Base-by-base conservation (phyloP, 139 green algal species). In the Zygnema cylindricum region DNA sequence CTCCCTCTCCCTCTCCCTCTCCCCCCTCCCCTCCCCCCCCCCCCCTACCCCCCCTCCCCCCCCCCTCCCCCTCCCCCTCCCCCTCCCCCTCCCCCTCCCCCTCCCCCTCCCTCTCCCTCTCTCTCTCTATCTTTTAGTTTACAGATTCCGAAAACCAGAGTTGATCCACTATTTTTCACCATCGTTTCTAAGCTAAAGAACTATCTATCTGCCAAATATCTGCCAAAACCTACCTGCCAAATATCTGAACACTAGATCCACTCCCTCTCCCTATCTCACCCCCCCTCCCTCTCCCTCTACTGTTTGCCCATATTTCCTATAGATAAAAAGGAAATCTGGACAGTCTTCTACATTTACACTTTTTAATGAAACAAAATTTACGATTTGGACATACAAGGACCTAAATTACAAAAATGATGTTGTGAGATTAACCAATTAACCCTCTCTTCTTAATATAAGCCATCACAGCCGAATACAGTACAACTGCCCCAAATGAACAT, bases 371-470 rank as follows among this genome's bases (percentile, higher is more conserved):
- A n/a, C n/a, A n/a, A n/a, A n/a, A n/a, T n/a, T n/a, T n/a, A n/a
- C n/a, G n/a, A n/a, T n/a, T n/a, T n/a, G n/a, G n/a, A n/a, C n/a
- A n/a, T n/a, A n/a, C n/a, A n/a, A n/a, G n/a, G n/a, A n/a, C n/a
- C n/a, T n/a, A n/a, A n/a, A n/a, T n/a, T n/a, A n/a, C n/a, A n/a
- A n/a, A n/a, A n/a, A n/a, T n/a, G n/a, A n/a, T n/a, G n/a, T n/a
- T n/a, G n/a, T 73, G 30, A 30, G 57, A 16, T 33, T 84, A 84
- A 22, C 55, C 77, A 11, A 84, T 35, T 21, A 84, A 33, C 22
- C 77, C 41, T 33, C 55, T 84, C 35, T 11, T 25, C 21, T 38
- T 35, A 16, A 49, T 32, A 33, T 84, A 84, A 22, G 3, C 2
- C 2, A 84, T 63, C 2, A 84, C 77, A 21, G 77, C 77, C 11